Base-by-base conservation (phyloP, 2,329 filamentous ascomycete genomes). In the Aspergillus ibericus region DNA sequence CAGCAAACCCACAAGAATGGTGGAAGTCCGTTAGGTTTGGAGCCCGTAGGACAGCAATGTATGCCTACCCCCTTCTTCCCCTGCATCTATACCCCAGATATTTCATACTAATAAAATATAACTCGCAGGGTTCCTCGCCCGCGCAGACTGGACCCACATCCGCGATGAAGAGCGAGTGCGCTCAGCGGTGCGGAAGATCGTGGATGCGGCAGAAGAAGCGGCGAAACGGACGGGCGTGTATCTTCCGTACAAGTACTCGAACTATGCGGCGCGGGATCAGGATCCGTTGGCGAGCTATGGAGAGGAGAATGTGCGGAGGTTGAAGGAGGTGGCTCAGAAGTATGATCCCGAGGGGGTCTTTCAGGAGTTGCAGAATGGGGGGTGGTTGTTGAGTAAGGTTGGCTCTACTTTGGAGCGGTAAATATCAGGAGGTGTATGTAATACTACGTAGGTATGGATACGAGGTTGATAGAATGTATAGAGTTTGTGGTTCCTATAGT, bases 231-330 rank as follows among this genome's bases (percentile, higher is more conserved):
- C 53, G 7, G 59, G 59, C 3, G 53, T 36, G 22, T 59, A 58
- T 35, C 48, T 59, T n/a, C 50, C 55, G 1, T 66, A 53, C 47
- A 57, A 55, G 27, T 62, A 64, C 25, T 57, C 48, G 5, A 63
- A 63, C 25, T 63, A 66, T 56, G 44, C 61, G 3, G 57, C 59
- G 13, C 56, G 50, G 32, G 62, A 63, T 42, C 62, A 61, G 54
- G 57, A 62, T 55, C 56, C 57, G 5, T 36, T 59, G 29, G 38
- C 55, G 15, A 56, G 38, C n/a, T 63, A 62, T 44, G 59, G 59
- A 10, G 36, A 1, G 25, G 36, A 44, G 25, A 53, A 53, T 40
- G 38, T 53, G n/a, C 22, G 36, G 12, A 20, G 36, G 7, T 42
- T 53, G 25, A 42, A 42, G 12, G 38, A 53, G 25, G 13, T 53